These are phyloP conservation scores for Fistulinella staudtii DNA, from an alignment of 1,284 basidiomycete genomes.

Conservation along the genomic window DNA sequence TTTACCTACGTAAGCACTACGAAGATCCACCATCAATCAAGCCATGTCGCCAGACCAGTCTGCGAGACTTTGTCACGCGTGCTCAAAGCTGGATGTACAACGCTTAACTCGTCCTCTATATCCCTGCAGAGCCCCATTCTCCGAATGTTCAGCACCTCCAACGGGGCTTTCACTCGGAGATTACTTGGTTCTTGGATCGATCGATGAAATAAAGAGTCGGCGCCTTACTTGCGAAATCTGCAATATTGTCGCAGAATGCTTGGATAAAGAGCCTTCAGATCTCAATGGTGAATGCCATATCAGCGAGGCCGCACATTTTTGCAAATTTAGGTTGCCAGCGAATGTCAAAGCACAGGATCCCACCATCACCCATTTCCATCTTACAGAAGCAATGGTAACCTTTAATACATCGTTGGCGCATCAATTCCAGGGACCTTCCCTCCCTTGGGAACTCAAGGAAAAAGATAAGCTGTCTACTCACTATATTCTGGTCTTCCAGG, in stretches of 20 bases:
- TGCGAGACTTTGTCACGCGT: conserved; percentile 10
- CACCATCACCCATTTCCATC: conserved; percentile 15
- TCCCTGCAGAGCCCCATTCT: conserved; percentile 3
- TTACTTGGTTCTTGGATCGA: conserved; percentile 9
- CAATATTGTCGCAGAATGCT: conserved; percentile 8
- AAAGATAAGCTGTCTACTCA: neutral
- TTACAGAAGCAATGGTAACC: conserved; percentile 9
- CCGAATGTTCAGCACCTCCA: conserved; percentile 6
- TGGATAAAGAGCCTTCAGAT: conserved; percentile 13
- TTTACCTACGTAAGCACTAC: too few relatives aligned
- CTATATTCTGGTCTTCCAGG: conserved; percentile 13
- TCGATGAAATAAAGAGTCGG: conserved; percentile 15
- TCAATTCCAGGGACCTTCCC: conserved; percentile 2
- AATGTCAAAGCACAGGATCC: conserved; percentile 7
- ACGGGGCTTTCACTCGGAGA: neutral
- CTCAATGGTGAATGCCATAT: conserved; percentile 11
- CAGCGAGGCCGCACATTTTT: conserved; percentile 1
- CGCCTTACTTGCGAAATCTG: conserved; percentile 14
- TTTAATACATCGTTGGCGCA: conserved; percentile 1
- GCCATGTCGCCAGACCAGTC: neutral
- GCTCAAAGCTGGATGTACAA: conserved; percentile 11
- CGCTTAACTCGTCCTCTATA: conserved; percentile 1
- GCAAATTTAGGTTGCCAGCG: conserved; percentile 11
- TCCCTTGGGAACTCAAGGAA: conserved; percentile 12
- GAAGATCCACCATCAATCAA: neutral